Evolutionary conservation across 1,284 basidiomycete genomes (phyloP), one percentile per base, ranked within the genome.

Genomic region (Tilletiopsis washingtonensis): DNA sequence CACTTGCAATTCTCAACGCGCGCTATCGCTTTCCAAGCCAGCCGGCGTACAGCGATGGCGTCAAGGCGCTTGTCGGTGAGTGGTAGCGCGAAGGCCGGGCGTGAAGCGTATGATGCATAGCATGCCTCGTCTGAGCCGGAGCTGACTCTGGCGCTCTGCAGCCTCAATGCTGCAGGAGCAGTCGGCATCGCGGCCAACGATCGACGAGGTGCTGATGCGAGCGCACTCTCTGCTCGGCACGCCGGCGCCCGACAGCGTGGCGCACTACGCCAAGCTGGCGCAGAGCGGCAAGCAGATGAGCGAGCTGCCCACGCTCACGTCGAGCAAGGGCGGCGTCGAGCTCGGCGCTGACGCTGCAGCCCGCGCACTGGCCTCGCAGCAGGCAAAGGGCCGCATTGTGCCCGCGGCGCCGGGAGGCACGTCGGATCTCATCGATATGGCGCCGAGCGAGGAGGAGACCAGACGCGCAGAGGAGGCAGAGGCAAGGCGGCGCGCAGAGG

Each of bases 1-100:
- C 91, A 0, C 77, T 98, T 43, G 94, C 94, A 0, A 98, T 98
- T 57, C 79, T 97, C 54, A 94, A 96, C 67, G 93, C 91, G 25
- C 90, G 93, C 69, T 99, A 96, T 75, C 85, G 84, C 49, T 58
- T 56, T 36, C 57, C 61, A 12, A 37, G 53, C n/a, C 41, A 89
- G 74, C 94, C 94, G 0, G 81, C 86, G 3, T 99, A 99, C 74
- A 96, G 91, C 2, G 76, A 81, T 1, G 80, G 85, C 40, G 81
- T 98, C 78, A 91, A 88, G 64, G 78, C 82, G 42, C 75, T 98
- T 39, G 96, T 99, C 58, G 84, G 56, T 19, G 39, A 12, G 37
- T 14, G 14, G 34, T 34, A 9, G 29, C 9, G n/a, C 29, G n/a
- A n/a, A n/a, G n/a, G n/a, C n/a, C n/a, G n/a, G n/a, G n/a, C n/a